These are phyloP conservation scores for Collybia sordida DNA, from an alignment of 768 basidiomycete genomes.

Conservation along the genomic window DNA sequence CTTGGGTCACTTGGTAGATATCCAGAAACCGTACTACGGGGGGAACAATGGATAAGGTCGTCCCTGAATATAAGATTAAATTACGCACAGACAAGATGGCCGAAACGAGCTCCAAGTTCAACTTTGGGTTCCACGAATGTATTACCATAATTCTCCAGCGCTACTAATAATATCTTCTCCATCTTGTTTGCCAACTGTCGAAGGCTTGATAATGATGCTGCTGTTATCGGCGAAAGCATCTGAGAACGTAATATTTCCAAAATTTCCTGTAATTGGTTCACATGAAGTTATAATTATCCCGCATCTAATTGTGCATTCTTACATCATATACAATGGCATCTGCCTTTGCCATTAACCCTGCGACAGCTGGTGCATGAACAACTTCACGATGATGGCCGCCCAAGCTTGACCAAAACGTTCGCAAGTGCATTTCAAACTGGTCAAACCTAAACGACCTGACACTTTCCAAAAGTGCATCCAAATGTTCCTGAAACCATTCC, in stretches of 20 bases:
- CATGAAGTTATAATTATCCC: too few relatives aligned
- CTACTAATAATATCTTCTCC: conserved; percentile 84
- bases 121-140: conserved; percentile 92
- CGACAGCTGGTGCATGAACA: conserved; percentile 86
- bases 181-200: conserved; percentile 87
- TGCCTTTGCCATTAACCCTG: conserved; percentile 85
- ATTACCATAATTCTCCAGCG: conserved; percentile 80
- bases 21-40: conserved; percentile 84
- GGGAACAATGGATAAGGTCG: conserved; percentile 9
- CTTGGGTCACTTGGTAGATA: conserved; percentile 90
- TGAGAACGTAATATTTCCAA: conserved; percentile 82
- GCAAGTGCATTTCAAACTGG: conserved; percentile 85
- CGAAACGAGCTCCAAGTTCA: conserved; percentile 87
- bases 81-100: conserved; percentile 82
- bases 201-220: conserved; percentile 65
- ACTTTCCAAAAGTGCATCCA: conserved; percentile 78
- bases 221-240: conserved; percentile 76
- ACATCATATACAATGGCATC: conserved; percentile 92
- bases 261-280: conserved; percentile 61
- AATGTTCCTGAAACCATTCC: conserved; percentile 90
- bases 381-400: conserved; percentile 80
- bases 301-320: conserved; percentile 27
- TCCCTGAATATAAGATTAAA: background rate
- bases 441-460: conserved; percentile 81
- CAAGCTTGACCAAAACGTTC: conserved; percentile 82